Evolutionary conservation across 2,329 filamentous ascomycete genomes (phyloP).

Genomic region (Teratosphaeriaceae sp.): DNA sequence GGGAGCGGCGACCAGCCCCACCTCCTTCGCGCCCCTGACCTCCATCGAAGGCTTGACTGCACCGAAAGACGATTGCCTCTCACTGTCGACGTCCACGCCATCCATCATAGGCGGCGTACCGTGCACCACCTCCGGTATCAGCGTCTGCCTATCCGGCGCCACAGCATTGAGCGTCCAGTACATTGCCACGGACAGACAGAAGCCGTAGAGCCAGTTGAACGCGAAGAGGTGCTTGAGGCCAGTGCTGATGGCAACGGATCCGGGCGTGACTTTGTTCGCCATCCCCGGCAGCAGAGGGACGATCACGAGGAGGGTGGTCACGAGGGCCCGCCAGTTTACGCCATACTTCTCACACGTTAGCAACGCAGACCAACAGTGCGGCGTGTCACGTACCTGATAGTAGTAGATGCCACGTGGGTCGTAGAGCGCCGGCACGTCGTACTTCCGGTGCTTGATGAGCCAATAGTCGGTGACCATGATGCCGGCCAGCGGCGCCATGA

Average conservation of each 20-base stretch:
- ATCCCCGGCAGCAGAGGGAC: conserved; percentile 49
- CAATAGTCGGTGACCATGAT: conserved; percentile 56
- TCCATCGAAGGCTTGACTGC: conserved; percentile 6
- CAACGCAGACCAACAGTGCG: too few relatives aligned
- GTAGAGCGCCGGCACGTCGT: conserved; percentile 46
- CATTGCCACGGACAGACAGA: not conserved
- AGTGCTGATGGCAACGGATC: conserved; percentile 5
- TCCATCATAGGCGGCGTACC: conserved; percentile 5
- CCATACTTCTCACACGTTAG: too few relatives aligned
- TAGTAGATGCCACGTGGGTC: conserved; percentile 42
- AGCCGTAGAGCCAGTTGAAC: conserved; percentile 2
- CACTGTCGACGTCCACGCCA: conserved; percentile 5
- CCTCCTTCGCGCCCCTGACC: not conserved
- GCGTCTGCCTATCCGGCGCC: conserved; percentile 5
- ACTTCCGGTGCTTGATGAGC: conserved; percentile 44
- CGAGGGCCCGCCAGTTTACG: conserved; percentile 52
- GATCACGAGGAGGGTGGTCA: conserved; percentile 50
- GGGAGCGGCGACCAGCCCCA: not conserved
- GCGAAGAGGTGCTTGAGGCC: conserved; percentile 4
- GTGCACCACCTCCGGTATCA: conserved; percentile 5
- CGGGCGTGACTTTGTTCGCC: conserved; percentile 13
- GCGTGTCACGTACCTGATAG: conserved; percentile 38
- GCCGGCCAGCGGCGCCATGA: too few relatives aligned
- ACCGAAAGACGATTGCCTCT: conserved; percentile 5
- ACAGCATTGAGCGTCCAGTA: not conserved